Conservation (phyloP, 2,329 filamentous ascomycete species). For the Sarocladium strictum region DNA sequence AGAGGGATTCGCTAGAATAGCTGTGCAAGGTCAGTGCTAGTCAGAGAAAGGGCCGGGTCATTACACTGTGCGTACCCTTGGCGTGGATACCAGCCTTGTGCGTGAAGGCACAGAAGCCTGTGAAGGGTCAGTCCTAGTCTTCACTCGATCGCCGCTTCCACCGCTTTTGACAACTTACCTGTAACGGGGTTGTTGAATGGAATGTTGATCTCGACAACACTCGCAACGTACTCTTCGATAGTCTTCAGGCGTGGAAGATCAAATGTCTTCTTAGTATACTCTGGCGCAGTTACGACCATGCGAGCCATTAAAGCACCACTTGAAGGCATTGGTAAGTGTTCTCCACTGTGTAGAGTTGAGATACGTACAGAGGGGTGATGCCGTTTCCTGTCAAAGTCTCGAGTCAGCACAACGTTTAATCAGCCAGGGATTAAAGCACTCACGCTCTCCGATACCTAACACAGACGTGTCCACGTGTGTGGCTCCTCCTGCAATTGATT, state of each 20-base stretch:
- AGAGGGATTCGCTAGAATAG: constrained; percentile 9
- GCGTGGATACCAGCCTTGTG: constrained; percentile 10
- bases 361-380: constrained; percentile 49
- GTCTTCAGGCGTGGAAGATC: constrained; percentile 86
- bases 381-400: constrained; percentile 45
- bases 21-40: constrained; percentile 4
- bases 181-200: constrained; percentile 31
- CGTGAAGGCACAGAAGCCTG: constrained; percentile 1
- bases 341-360: background rate
- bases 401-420: background rate
- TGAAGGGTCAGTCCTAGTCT: background rate
- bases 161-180: background rate
- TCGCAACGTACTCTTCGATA: constrained; percentile 76
- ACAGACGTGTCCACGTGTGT: constrained; percentile 71
- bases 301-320: constrained; percentile 12
- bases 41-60: background rate
- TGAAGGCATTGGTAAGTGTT: background rate
- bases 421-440: background rate
- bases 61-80: constrained; percentile 7
- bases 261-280: constrained; percentile 84
- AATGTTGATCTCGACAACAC: constrained; percentile 76
- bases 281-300: constrained; percentile 44
- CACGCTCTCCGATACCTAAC: constrained; percentile 77
- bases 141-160: background rate
- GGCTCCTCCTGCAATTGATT: background rate